These are phyloP conservation scores for Solanum chiquidenum DNA, from an alignment of 257 asterid genomes.

Conservation along the genomic window DNA sequence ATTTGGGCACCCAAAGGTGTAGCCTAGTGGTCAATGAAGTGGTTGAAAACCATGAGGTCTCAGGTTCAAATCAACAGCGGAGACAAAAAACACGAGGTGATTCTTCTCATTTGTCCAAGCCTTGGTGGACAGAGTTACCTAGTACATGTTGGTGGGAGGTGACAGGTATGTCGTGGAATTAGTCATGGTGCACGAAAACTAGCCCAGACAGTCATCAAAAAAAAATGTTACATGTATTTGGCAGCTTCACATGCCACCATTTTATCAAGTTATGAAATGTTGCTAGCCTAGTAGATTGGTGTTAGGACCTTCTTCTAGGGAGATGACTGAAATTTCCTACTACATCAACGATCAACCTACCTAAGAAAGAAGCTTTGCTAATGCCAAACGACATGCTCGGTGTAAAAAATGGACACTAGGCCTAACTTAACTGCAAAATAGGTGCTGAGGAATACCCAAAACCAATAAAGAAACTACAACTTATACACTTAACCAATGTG, in stretches of 20 bases:
- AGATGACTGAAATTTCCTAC: background rate
- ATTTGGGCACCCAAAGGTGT: background rate
- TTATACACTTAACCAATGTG: background rate
- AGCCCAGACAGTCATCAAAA: background rate
- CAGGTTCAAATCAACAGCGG: background rate
- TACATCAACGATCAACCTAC: background rate
- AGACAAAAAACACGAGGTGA: background rate
- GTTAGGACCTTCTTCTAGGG: background rate
- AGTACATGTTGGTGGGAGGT: no score
- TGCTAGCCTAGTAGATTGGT: background rate
- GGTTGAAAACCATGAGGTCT: no score
- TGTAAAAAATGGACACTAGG: background rate
- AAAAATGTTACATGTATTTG: background rate
- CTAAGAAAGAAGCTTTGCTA: background rate
- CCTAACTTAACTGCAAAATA: background rate
- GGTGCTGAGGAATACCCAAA: background rate
- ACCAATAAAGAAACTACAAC: background rate
- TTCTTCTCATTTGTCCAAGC: background rate
- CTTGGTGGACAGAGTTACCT: no score
- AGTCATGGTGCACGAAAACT: background rate
- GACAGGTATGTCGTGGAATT: background rate
- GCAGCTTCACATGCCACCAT: background rate
- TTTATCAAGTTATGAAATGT: background rate
- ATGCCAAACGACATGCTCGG: background rate
- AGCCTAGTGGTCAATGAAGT: no score